Conservation (phyloP, 2,329 filamentous ascomycete species). For the Fusarium sp. region DNA sequence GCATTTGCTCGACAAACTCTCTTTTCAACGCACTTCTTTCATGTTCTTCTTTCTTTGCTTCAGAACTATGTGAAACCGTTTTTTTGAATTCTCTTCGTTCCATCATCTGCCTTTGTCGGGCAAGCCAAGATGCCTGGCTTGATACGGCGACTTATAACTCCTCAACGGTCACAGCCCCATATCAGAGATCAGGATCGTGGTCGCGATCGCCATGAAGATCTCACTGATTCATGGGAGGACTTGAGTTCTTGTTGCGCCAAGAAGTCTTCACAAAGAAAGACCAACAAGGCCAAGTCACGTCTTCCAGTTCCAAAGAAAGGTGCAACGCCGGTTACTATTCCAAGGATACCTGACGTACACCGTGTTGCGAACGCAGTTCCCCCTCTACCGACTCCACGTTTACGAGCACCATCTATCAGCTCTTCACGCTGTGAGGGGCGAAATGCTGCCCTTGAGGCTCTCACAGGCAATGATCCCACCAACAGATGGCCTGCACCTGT, state of each 20-base stretch:
- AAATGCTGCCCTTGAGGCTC: conserved; percentile 43
- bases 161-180: conserved; percentile 23
- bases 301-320: conserved; percentile 35
- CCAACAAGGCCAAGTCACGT: conserved; percentile 35
- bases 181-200: conserved; percentile 3
- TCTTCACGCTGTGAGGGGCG: conserved; percentile 58
- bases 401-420: conserved; percentile 53
- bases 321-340: conserved; percentile 44
- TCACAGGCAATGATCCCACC: conserved; percentile 38
- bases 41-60: not conserved
- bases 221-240: conserved; percentile 31
- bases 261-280: conserved; percentile 26
- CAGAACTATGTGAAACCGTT: conserved; percentile 33
- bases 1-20: conserved; percentile 31
- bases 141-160: conserved; percentile 39
- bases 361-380: conserved; percentile 51
- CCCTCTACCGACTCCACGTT: conserved; percentile 50
- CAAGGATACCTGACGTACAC: conserved; percentile 52
- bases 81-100: conserved; percentile 20
- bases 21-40: conserved; percentile 3
- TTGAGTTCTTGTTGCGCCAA: conserved; percentile 30
- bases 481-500: conserved; percentile 42
- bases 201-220: conserved; percentile 23
- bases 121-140: conserved; percentile 39
- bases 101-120: conserved; percentile 25